Evolutionary conservation across 352 stramenopile species (phyloP), one percentile per base, ranked within the genome.

Genomic region (Phytophthora rubi): DNA sequence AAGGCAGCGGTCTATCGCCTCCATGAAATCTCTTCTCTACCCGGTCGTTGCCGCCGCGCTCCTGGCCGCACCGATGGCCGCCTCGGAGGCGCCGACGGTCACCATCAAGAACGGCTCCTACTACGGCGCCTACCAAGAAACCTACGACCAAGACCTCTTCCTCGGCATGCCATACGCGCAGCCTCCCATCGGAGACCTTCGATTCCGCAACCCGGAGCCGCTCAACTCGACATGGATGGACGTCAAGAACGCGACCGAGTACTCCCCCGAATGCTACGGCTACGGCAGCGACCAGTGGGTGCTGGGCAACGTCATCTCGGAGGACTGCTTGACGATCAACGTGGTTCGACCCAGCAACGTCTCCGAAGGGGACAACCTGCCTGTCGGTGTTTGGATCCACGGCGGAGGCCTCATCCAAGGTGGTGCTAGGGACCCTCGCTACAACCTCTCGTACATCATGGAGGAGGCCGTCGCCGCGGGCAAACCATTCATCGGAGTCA

Each of bases 311-410:
- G 44, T 67, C 2, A 55, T 79, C 49, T 75, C 71, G 30, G 89
- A 97, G 71, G 91, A 97, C 77, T 97, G 91, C 75, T 69, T 97
- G 35, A 94, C 88, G 69, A 68, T 97, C 30, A 97, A 97, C 55
- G 78, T 97, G 15, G 77, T 77, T 76, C 79, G 53, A 75, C 90
- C 35, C 37, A 80, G 35, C 74, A 73, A 59, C 44, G 70, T 68
- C 1, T 71, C 59, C 0, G 53, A 64, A 45, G 56, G 58, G 0
- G 64, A 32, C 2, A 33, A 59, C 1, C 44, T 79, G 2, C 75
- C 75, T 6, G 75, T 82, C 6, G 59, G 63, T 49, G 59, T 75
- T 26, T 74, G 65, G 71, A 59, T 78, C 18, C 49, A 77, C 45
- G 61, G 75, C 37, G 57, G 63, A 12, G 68, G 60, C 18, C 70